Percentiles rank a stretch among this genome's conserved stretches.
phyloP scores from a whole-genome alignment of 2,329 filamentous ascomycete genomes.

The Trichoderma lentiforme region DNA sequence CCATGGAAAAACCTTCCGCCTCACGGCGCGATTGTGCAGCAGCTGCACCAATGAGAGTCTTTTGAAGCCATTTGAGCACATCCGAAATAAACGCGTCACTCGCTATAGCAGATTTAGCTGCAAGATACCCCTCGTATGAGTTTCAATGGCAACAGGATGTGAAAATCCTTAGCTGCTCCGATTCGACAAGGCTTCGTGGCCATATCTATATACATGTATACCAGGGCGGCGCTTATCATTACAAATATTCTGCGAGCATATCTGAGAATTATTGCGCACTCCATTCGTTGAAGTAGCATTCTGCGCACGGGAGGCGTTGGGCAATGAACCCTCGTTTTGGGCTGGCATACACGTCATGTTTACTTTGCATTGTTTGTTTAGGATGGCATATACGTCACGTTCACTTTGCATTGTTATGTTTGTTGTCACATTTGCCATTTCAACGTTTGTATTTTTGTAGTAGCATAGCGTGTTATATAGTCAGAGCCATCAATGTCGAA shows the following conservation, averaged over 20 bases:
- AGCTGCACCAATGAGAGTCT: not conserved
- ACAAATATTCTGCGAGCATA: not conserved
- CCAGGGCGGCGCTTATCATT: not conserved
- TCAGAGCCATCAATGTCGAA: not conserved
- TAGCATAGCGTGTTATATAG: not conserved
- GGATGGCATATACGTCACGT: not conserved
- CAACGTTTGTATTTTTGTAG: not conserved
- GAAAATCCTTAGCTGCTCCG: not conserved
- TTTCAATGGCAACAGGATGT: not conserved
- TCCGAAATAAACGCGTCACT: not conserved
- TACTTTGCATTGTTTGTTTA: not conserved
- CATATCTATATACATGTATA: not conserved
- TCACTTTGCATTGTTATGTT: not conserved
- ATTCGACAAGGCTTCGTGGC: not conserved
- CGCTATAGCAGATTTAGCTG: not conserved
- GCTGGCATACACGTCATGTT: not conserved
- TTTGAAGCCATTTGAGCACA: constrained; percentile 6
- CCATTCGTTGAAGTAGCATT: not conserved
- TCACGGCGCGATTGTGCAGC: not conserved
- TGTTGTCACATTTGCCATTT: not conserved
- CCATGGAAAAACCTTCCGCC: not conserved
- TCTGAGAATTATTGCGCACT: not conserved
- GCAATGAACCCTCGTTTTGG: not conserved
- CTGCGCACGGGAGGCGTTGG: not conserved
- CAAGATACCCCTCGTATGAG: not conserved